Percentiles rank a stretch among this genome's conserved stretches.
phyloP scores from a whole-genome alignment of 257 asterid genomes.

The Jasminum sambac region DNA sequence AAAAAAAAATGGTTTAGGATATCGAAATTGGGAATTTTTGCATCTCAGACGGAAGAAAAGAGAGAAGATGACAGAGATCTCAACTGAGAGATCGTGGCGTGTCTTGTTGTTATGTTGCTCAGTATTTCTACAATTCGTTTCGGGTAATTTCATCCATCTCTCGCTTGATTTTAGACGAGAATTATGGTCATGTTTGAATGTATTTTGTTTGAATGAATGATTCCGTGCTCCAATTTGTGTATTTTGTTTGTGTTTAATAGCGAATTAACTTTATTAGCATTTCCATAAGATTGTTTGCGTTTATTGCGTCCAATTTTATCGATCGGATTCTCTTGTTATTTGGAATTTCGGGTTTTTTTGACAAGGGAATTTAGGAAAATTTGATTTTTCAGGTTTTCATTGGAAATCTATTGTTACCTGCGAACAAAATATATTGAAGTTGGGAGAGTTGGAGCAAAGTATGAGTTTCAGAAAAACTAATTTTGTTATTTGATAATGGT shows the following conservation, averaged over 20 bases:
- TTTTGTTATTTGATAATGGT: background rate
- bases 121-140: slow-evolving; percentile 38
- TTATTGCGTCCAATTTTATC: background rate
- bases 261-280: background rate
- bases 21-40: background rate
- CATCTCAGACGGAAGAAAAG: slow-evolving; percentile 15
- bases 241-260: background rate
- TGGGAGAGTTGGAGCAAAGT: background rate
- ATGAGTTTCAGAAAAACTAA: background rate
- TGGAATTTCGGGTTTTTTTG: background rate
- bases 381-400: background rate
- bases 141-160: slow-evolving; percentile 44
- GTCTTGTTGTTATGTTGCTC: slow-evolving; percentile 46
- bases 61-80: slow-evolving; percentile 53
- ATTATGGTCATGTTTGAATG: slow-evolving; percentile 2
- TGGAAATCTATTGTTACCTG: background rate
- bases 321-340: background rate
- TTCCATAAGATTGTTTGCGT: background rate
- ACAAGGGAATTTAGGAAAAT: background rate
- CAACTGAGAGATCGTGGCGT: slow-evolving; percentile 39
- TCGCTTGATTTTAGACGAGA: background rate
- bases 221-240: background rate
- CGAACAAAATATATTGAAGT: background rate
- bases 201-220: slow-evolving; percentile 9
- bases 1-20: background rate